phyloP scores from a whole-genome alignment of 768 basidiomycete genomes.

The Scleroderma citrinum region DNA sequence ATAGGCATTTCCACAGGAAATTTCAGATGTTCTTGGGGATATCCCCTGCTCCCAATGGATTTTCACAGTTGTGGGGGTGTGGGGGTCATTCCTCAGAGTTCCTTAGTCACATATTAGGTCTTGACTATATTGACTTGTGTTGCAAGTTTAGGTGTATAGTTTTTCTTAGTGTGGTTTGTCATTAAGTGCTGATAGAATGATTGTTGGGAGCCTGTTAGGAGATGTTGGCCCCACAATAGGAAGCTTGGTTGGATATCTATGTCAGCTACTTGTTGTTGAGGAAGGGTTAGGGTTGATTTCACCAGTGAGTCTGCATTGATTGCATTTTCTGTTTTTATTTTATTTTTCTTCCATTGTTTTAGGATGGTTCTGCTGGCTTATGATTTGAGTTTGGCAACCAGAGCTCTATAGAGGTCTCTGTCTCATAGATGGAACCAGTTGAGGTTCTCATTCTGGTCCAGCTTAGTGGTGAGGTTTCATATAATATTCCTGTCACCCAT shows the following conservation, averaged over 20 bases:
- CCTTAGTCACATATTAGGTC: neutral
- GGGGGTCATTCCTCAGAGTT: neutral
- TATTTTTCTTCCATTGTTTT: neutral
- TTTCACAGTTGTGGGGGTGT: neutral
- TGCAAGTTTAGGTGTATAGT: neutral
- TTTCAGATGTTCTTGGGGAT: neutral
- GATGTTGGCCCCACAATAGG: neutral
- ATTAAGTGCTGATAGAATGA: neutral
- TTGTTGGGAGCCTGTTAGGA: neutral
- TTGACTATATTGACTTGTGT: neutral
- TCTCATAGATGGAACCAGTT: neutral
- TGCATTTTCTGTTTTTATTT: neutral
- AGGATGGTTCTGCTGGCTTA: neutral
- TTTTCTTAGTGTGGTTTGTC: neutral
- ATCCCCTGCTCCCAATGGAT: neutral
- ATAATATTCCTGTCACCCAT: neutral
- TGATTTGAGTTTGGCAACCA: neutral
- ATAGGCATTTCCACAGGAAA: neutral
- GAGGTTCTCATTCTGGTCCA: neutral
- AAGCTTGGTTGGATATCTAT: neutral
- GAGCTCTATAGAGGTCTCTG: neutral
- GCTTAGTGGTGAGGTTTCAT: neutral
- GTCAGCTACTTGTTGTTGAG: neutral
- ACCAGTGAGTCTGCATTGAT: neutral
- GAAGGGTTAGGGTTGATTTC: neutral